These are phyloP conservation scores for Amanita polypyramis DNA, from an alignment of 768 basidiomycete genomes.

Conservation along the genomic window DNA sequence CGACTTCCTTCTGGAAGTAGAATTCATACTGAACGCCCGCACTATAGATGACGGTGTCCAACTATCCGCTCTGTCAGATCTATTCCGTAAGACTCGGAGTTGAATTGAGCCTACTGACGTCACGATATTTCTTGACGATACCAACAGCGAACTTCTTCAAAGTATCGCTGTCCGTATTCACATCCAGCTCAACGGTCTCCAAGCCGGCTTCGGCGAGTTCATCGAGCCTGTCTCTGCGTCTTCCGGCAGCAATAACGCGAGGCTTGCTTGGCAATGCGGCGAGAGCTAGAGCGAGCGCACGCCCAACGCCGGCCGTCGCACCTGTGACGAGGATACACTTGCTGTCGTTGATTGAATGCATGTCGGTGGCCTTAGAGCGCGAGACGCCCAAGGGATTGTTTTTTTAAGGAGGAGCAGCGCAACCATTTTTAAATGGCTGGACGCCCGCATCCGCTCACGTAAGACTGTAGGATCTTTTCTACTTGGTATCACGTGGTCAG, in stretches of 20 bases:
- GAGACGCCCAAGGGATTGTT: too few relatives aligned
- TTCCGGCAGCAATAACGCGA: constrained; percentile 38
- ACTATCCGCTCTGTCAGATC: constrained; percentile 19
- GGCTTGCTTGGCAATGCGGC: constrained; percentile 36
- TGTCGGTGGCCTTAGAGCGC: constrained; percentile 1
- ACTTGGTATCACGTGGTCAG: too few relatives aligned
- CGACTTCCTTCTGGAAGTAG: constrained; percentile 31
- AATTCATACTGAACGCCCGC: constrained; percentile 44
- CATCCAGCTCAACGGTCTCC: constrained; percentile 32
- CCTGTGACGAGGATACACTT: constrained; percentile 45
- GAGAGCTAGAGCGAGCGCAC: constrained; percentile 41
- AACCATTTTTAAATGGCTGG: too few relatives aligned
- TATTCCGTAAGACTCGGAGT: background rate
- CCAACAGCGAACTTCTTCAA: constrained; percentile 31
- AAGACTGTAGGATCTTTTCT: too few relatives aligned
- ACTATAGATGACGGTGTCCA: constrained; percentile 44
- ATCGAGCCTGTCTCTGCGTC: constrained; percentile 42
- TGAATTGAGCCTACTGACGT: constrained; percentile 6
- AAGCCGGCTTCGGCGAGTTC: constrained; percentile 32
- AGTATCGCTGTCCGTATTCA: constrained; percentile 24
- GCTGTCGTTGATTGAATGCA: constrained; percentile 31
- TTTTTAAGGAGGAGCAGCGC: too few relatives aligned
- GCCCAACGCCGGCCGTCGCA: constrained; percentile 51
- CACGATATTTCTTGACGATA: constrained; percentile 22
- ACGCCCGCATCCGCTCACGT: too few relatives aligned